phyloP scores from a whole-genome alignment of 495 filamentous ascomycete species.

The Neurospora hispaniola region DNA sequence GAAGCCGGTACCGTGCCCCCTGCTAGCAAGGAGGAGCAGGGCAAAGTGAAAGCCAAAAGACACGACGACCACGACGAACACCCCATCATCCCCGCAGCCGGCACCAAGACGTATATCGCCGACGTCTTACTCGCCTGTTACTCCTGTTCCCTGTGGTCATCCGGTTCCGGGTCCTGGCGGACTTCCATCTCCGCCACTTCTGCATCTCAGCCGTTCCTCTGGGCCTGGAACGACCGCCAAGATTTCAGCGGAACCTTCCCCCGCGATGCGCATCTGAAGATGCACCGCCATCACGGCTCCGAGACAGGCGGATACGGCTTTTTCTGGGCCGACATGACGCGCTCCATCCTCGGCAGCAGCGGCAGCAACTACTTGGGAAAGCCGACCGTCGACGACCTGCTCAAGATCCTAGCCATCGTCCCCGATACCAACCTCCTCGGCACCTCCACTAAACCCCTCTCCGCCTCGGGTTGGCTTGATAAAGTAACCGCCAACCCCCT shows the following conservation, averaged over 20 bases:
- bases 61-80: slow-evolving; percentile 5
- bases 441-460: slow-evolving; percentile 6
- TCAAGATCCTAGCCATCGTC: background rate
- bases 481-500: slow-evolving; percentile 5
- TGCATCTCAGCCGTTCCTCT: slow-evolving; percentile 20
- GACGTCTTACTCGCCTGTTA: slow-evolving; percentile 14
- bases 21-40: background rate
- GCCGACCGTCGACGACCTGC: background rate
- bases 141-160: slow-evolving; percentile 6
- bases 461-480: slow-evolving; percentile 2
- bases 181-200: slow-evolving; percentile 4
- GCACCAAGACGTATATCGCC: slow-evolving; percentile 6
- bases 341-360: background rate
- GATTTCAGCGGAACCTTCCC: slow-evolving; percentile 6
- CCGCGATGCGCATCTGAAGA: slow-evolving; percentile 9
- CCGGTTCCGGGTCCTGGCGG: slow-evolving; percentile 2
- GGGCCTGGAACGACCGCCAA: slow-evolving; percentile 22
- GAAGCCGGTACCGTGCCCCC: background rate
- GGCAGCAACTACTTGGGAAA: background rate
- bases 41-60: background rate
- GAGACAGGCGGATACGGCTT: slow-evolving; percentile 11
- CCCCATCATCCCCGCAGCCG: background rate
- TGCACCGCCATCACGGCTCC: slow-evolving; percentile 13
- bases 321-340: slow-evolving; percentile 16
- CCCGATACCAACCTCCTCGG: background rate